Base-by-base conservation (phyloP, 2,329 filamentous ascomycete species). In the Orbilia brochopaga region DNA sequence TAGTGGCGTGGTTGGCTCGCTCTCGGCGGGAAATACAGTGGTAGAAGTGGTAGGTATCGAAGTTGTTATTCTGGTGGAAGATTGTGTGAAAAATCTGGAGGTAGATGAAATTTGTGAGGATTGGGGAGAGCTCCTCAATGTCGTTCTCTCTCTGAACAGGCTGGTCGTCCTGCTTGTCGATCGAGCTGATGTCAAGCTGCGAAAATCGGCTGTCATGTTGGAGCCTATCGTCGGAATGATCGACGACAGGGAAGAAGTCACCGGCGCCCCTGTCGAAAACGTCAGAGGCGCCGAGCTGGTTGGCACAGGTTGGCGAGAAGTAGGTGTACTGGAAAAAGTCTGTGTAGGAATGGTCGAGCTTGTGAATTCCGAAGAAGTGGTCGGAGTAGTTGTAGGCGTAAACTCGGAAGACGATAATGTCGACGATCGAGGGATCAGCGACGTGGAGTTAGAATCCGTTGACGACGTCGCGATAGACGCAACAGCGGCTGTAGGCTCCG, bases 1-100 rank as follows among this genome's bases (percentile, higher is more conserved):
- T 11, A 70, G 19, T 11, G 67, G 67, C 8, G 67, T 65, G 42
- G 54, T 60, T 11, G 67, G 67, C 23, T 65, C 67, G 51, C 60
- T 72, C 15, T 65, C 67, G 15, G 60, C 60, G 15, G 67, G 67
- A n/a, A 56, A 65, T 56, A 72, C 55, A 21, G 65, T 63, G 21
- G 60, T 51, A 6, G 24, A 48, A 6, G 52, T 8, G 7, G 67
- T 61, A 5, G 60, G 60, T 56, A 58, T 65, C 27, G 40, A 23
- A 30, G 60, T 61, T 30, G 58, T 44, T 21, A 52, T 17, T 1
- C 17, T 11, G 1, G 48, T 52, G 46, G 59, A 60, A 11, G 59
- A 48, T 19, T 56, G 51, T 44, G 17, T 27, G 2, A 55, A 64
- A 46, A 19, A 19, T 48, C 44, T 19, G 11, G 44, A 48, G 2